These are phyloP conservation scores for Myriangium duriaei DNA, from an alignment of 2,329 filamentous ascomycete genomes.

Conservation along the genomic window DNA sequence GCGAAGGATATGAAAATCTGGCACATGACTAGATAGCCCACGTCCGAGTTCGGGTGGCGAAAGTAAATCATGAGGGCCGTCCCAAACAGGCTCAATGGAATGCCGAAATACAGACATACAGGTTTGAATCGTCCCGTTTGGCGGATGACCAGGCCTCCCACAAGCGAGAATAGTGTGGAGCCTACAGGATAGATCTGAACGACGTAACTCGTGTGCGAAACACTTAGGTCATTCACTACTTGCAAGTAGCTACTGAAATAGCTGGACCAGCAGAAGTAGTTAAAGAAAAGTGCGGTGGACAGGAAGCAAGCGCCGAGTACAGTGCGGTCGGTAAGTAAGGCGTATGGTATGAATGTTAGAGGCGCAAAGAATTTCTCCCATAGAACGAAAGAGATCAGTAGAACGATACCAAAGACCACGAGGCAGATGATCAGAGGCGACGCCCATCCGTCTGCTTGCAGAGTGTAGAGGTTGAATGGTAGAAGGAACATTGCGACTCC, in stretches of 20 bases:
- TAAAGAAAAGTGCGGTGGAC: constrained; percentile 27
- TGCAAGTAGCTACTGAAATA: constrained; percentile 30
- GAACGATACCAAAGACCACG: constrained; percentile 34
- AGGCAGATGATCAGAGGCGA: constrained; percentile 13
- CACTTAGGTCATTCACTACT: constrained; percentile 31
- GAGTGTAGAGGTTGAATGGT: constrained; percentile 10
- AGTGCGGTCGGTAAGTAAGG: constrained; percentile 36
- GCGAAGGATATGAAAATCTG: constrained; percentile 49
- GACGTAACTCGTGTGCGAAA: constrained; percentile 38
- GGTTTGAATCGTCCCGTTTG: constrained; percentile 42
- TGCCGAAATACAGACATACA: constrained; percentile 35
- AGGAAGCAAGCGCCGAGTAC: constrained; percentile 31
- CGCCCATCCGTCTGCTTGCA: constrained; percentile 11
- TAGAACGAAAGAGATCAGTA: constrained; percentile 34
- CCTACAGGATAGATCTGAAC: constrained; percentile 39
- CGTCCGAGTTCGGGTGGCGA: constrained; percentile 38
- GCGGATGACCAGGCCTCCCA: constrained; percentile 40
- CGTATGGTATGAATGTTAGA: constrained; percentile 42
- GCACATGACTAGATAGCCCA: constrained; percentile 45
- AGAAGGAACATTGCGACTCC: constrained; percentile 27
- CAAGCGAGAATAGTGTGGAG: constrained; percentile 35
- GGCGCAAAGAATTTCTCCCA: constrained; percentile 45
- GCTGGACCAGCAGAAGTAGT: constrained; percentile 23
- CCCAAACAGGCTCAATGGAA: constrained; percentile 30
- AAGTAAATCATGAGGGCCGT: constrained; percentile 47